phyloP scores from a whole-genome alignment of 768 basidiomycete species.

The Coprinopsis sp. region DNA sequence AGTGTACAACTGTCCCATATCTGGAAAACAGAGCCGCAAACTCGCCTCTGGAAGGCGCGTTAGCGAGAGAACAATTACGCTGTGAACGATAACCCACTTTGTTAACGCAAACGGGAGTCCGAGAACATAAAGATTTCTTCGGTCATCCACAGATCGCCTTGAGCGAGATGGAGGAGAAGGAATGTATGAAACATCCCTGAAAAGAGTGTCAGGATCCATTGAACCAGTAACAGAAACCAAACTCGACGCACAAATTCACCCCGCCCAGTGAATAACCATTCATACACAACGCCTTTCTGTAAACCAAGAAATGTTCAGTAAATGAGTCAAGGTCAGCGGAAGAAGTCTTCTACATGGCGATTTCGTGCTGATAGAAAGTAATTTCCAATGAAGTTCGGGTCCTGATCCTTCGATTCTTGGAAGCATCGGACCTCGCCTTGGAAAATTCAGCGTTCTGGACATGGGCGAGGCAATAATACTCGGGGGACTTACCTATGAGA shows the following conservation, averaged over 20 bases:
- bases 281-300: conserved; percentile 65
- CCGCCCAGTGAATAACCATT: conserved; percentile 56
- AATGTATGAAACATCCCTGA: conserved; percentile 29
- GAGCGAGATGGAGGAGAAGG: conserved; percentile 18
- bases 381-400: conserved; percentile 44
- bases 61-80: background rate
- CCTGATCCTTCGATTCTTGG: conserved; percentile 34
- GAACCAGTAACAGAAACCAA: conserved; percentile 16
- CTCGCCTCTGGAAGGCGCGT: conserved; percentile 36
- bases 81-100: conserved; percentile 42
- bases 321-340: background rate
- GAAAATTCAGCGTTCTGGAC: conserved; percentile 1
- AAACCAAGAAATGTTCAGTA: conserved; percentile 5
- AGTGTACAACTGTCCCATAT: conserved; percentile 67
- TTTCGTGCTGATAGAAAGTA: conserved; percentile 48
- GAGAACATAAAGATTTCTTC: conserved; percentile 81
- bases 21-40: conserved; percentile 58
- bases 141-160: conserved; percentile 39
- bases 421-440: conserved; percentile 50
- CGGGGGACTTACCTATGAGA: conserved; percentile 41
- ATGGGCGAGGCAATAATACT: background rate
- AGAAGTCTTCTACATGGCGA: conserved; percentile 38
- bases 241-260: conserved; percentile 46
- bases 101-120: conserved; percentile 79
- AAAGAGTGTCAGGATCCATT: conserved; percentile 22